Evolutionary conservation across 441 rosid species (phyloP), one percentile per base, ranked within the genome.

Genomic region (Brassica balearica): DNA sequence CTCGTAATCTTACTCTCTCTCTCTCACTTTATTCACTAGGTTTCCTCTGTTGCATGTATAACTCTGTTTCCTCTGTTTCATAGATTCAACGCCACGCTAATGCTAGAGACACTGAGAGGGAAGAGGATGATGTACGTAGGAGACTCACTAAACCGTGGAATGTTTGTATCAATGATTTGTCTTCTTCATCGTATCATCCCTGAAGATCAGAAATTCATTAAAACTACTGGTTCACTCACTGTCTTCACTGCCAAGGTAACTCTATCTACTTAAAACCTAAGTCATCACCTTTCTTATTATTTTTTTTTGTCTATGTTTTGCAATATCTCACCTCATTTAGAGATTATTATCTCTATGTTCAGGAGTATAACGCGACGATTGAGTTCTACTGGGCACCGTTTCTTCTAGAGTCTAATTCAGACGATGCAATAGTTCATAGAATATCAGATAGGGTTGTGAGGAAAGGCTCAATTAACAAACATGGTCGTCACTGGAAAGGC

Each of bases 361-460:
- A 91, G 97, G 97, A 91, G 51, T 92, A 92, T 81, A 94, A 94
- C 81, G 95, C 93, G 0, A 92, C 97, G 2, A 89, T 95, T 11
- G 99, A 93, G 83, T 93, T 95, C 86, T 91, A 91, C 7, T 95
- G 99, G 97, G 98, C 99, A 2, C 99, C 99, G 8, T 93, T 95
- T 84, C 97, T 95, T 36, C 89, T 93, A 0, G 94, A 95, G 81
- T 95, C 98, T 3, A 95, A 95, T 64, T 82, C 98, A 6, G 99
- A 95, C 14, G 76, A 92, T 41, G 95, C 97, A 1, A 75, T 90
- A 6, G 67, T 90, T 59, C 98, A 92, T 46, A 86, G 94, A 38
- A 74, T 92, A 46, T 85, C 95, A 0, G 96, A 94, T 38, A 84
- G 98, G 66, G 77, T 92, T 12, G 93, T 92, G 32, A 85, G 94